Conservation (phyloP, 139 green algal species). For the Ulvella scutata region DNA sequence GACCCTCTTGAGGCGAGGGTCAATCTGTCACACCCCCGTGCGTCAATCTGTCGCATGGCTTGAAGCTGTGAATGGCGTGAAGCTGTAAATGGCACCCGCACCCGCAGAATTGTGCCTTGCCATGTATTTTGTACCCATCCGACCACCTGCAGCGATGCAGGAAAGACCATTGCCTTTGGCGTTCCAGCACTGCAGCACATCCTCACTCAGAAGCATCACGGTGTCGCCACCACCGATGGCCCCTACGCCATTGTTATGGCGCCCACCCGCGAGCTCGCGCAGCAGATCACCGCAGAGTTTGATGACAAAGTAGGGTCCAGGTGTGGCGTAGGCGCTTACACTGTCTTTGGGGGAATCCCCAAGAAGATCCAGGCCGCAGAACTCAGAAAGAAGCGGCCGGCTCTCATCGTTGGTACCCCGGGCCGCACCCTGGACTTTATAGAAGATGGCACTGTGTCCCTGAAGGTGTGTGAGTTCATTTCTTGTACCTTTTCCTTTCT, state of each 20-base stretch:
- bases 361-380: conserved; percentile 51
- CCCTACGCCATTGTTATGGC: conserved; percentile 51
- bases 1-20: too few relatives aligned
- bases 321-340: conserved; percentile 39
- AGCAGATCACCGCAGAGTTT: conserved; percentile 66
- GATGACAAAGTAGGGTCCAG: conserved; percentile 31
- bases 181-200: conserved; percentile 70
- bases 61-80: too few relatives aligned
- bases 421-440: conserved; percentile 85
- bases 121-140: too few relatives aligned
- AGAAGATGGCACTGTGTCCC: conserved; percentile 35
- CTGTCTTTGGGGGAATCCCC: conserved; percentile 81
- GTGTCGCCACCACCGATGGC: neutral
- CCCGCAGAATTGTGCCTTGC: too few relatives aligned
- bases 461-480: conserved; percentile 33
- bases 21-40: too few relatives aligned
- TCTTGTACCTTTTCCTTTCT: too few relatives aligned
- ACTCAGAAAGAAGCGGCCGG: conserved; percentile 10
- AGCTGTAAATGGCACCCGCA: too few relatives aligned
- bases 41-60: too few relatives aligned
- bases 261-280: conserved; percentile 81
- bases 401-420: conserved; percentile 77
- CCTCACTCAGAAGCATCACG: conserved; percentile 27
- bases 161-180: conserved; percentile 66
- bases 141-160: neutral